phyloP scores from a whole-genome alignment of 2,329 filamentous ascomycete genomes.

The Dryadomyces quercivorus region DNA sequence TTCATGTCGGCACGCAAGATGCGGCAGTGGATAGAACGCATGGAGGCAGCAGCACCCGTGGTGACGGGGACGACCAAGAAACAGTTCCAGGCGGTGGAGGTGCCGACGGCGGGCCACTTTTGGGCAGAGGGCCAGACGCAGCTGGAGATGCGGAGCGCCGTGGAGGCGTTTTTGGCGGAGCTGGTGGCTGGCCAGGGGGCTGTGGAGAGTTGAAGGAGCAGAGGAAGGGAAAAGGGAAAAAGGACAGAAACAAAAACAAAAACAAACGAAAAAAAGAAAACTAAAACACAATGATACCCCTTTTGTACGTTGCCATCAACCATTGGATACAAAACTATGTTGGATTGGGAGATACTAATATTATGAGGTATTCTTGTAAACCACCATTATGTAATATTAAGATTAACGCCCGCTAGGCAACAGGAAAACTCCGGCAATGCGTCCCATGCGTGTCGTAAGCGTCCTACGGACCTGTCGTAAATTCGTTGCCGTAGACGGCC shows the following conservation, averaged over 20 bases:
- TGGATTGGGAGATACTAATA: too few relatives aligned
- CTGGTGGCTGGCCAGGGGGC: slow-evolving; percentile 4
- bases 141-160: slow-evolving; percentile 19
- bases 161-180: slow-evolving; percentile 17
- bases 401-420: too few relatives aligned
- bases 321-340: too few relatives aligned
- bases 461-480: too few relatives aligned
- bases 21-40: slow-evolving; percentile 46
- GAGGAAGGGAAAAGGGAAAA: neutral
- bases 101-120: slow-evolving; percentile 40
- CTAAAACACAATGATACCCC: neutral
- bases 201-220: neutral
- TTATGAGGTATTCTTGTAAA: too few relatives aligned
- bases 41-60: slow-evolving; percentile 23
- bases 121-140: slow-evolving; percentile 35
- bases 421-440: too few relatives aligned
- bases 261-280: neutral
- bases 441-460: too few relatives aligned
- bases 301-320: too few relatives aligned
- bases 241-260: neutral
- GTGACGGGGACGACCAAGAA: neutral
- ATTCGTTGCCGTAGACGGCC: too few relatives aligned
- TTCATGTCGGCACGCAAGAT: slow-evolving; percentile 59
- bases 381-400: too few relatives aligned
- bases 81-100: slow-evolving; percentile 27